These are phyloP conservation scores for Solanum pennellii DNA, from an alignment of 257 asterid species.

Conservation along the genomic window DNA sequence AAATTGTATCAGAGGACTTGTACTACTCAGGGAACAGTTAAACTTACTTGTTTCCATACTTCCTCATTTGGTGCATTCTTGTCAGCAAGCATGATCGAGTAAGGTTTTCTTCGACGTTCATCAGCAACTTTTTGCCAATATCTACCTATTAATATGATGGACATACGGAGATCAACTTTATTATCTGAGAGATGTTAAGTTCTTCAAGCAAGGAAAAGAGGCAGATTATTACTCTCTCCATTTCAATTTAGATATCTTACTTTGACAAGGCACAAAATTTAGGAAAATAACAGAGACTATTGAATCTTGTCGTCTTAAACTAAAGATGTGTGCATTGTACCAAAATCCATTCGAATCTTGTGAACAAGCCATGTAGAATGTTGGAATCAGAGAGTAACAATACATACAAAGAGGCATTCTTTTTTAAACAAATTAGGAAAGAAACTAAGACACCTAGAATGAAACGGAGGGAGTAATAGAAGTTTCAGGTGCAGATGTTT, in stretches of 20 bases:
- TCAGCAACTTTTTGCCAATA: constrained; percentile 87
- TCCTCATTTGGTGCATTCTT: constrained; percentile 97
- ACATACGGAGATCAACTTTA: neutral
- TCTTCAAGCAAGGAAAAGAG: neutral
- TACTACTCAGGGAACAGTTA: neutral
- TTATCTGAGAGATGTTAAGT: neutral
- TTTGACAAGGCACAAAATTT: neutral
- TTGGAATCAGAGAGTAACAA: neutral
- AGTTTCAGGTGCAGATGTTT: neutral
- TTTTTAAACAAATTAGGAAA: neutral
- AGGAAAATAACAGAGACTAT: neutral
- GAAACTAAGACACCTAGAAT: neutral
- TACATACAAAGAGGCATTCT: neutral
- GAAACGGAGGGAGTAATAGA: neutral
- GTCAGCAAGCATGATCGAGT: constrained; percentile 87
- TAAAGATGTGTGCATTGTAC: neutral
- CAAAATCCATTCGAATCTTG: neutral
- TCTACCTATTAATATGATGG: constrained; percentile 35
- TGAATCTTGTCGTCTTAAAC: neutral
- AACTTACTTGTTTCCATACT: constrained; percentile 79
- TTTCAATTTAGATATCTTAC: neutral
- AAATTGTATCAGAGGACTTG: neutral
- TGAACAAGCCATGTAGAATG: neutral
- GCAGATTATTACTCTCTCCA: neutral
- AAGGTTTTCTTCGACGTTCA: constrained; percentile 67